Evolutionary conservation across 352 stramenopile genomes (phyloP).

Genomic region (Phytophthora colocasiae): DNA sequence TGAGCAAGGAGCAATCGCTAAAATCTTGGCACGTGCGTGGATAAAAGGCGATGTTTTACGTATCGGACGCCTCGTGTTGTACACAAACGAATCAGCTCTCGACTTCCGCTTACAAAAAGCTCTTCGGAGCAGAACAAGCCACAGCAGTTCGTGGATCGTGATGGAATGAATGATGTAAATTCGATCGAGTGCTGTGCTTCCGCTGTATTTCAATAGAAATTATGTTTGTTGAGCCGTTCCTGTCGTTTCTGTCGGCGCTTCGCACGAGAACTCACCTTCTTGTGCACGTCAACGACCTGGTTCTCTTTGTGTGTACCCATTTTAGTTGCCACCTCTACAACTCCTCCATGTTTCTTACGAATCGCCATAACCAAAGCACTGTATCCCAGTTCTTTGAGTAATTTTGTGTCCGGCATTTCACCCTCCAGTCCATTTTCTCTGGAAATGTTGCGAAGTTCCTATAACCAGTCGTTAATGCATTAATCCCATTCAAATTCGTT

Average conservation of each 20-base stretch:
- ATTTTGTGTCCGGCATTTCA: conserved; percentile 68
- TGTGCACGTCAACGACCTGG: conserved; percentile 65
- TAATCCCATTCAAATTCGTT: background rate
- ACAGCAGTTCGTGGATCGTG: conserved; percentile 33
- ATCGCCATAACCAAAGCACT: conserved; percentile 71
- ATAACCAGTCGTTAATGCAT: conserved; percentile 5
- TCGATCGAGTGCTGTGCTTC: background rate
- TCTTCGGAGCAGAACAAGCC: conserved; percentile 9
- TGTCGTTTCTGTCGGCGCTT: conserved; percentile 72
- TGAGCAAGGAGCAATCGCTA: conserved; percentile 40
- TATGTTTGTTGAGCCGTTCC: conserved; percentile 60
- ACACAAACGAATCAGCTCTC: conserved; percentile 30
- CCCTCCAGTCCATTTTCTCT: conserved; percentile 49
- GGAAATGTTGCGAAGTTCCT: conserved; percentile 75
- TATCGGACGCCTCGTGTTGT: conserved; percentile 44
- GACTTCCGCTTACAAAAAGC: conserved; percentile 21
- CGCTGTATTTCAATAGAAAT: conserved; percentile 65
- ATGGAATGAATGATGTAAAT: conserved; percentile 14
- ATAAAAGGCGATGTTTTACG: conserved; percentile 49
- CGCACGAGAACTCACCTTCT: conserved; percentile 66
- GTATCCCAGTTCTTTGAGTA: conserved; percentile 76
- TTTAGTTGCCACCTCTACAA: conserved; percentile 66
- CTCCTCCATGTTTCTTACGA: conserved; percentile 84
- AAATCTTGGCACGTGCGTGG: conserved; percentile 32
- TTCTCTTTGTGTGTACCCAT: conserved; percentile 51